Percentiles rank a stretch among this genome's conserved stretches.
phyloP scores from a whole-genome alignment of 306 rosid species.

The Quercus bicolor region DNA sequence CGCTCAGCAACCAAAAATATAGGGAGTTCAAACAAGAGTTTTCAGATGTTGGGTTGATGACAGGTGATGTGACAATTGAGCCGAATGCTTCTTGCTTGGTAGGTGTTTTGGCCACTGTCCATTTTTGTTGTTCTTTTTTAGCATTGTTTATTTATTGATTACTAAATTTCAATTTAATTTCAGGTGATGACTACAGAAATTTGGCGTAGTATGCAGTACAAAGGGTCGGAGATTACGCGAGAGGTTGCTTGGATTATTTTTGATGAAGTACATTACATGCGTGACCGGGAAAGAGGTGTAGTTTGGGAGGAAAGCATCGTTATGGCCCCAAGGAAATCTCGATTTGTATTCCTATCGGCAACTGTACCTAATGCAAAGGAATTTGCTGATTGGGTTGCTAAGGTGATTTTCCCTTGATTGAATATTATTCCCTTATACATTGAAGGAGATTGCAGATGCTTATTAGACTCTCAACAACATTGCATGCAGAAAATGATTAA shows the following conservation, averaged over 20 bases:
- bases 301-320: constrained; percentile 99
- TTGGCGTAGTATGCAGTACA: constrained; percentile 98
- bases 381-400: constrained; percentile 95
- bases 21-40: constrained; percentile 90
- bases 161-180: constrained; percentile 7
- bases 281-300: constrained; percentile 92
- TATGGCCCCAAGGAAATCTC: constrained; percentile 87
- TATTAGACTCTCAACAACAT: background rate
- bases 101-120: constrained; percentile 1
- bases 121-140: background rate
- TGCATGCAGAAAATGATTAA: background rate
- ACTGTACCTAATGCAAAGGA: constrained; percentile 95
- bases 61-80: constrained; percentile 90
- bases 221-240: constrained; percentile 81
- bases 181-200: constrained; percentile 98
- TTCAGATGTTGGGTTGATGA: constrained; percentile 96
- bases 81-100: constrained; percentile 96
- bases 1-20: constrained; percentile 92
- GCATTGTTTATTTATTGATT: background rate
- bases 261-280: constrained; percentile 98
- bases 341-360: constrained; percentile 91
- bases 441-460: background rate
- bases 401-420: constrained; percentile 39
- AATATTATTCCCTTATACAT: background rate
- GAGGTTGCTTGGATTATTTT: constrained; percentile 96